A percentile compares a stretch with the other conserved stretches of the same genome.
phyloP scores from a whole-genome alignment of 345 rosid species.

The Hypericum androsaemum region DNA sequence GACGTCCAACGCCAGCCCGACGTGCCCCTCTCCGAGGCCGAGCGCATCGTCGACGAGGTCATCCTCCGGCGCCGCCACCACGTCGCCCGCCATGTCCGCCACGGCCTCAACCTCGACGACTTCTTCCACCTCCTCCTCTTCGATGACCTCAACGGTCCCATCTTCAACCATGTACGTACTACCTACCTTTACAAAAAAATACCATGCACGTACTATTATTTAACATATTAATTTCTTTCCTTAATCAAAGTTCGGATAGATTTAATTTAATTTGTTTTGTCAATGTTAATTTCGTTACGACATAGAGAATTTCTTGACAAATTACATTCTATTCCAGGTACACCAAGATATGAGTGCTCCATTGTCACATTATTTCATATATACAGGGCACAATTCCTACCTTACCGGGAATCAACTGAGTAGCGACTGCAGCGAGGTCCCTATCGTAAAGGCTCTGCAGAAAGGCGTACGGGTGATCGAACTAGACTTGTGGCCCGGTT shows the following conservation, averaged over 20 bases:
- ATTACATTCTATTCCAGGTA: neutral
- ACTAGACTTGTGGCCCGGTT: constrained; percentile 6
- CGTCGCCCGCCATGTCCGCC: constrained; percentile 3
- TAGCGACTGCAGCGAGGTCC: constrained; percentile 10
- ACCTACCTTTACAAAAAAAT: neutral
- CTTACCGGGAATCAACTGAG: constrained; percentile 8
- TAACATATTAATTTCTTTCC: too few relatives aligned
- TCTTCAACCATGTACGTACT: constrained; percentile 11
- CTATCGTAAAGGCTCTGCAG: constrained; percentile 5
- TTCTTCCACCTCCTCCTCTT: constrained; percentile 21
- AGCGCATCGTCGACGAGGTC: constrained; percentile 14
- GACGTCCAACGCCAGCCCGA: constrained; percentile 11
- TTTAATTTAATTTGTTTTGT: too few relatives aligned
- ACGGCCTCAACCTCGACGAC: constrained; percentile 16
- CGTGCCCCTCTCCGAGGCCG: constrained; percentile 10
- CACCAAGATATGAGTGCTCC: constrained; percentile 8
- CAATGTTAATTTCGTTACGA: too few relatives aligned
- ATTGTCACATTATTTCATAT: constrained; percentile 11
- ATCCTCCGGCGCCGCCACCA: constrained; percentile 13
- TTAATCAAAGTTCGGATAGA: too few relatives aligned
- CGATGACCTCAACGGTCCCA: constrained; percentile 23
- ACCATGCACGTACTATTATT: constrained; percentile 7
- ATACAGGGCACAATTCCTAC: constrained; percentile 7
- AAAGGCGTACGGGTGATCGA: constrained; percentile 7
- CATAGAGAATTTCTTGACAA: too few relatives aligned